Percentiles rank a stretch among this genome's conserved stretches.
These are phyloP conservation scores for Psilocybe subaeruginosa DNA, from an alignment of 768 basidiomycete species.

Conservation along the genomic window DNA sequence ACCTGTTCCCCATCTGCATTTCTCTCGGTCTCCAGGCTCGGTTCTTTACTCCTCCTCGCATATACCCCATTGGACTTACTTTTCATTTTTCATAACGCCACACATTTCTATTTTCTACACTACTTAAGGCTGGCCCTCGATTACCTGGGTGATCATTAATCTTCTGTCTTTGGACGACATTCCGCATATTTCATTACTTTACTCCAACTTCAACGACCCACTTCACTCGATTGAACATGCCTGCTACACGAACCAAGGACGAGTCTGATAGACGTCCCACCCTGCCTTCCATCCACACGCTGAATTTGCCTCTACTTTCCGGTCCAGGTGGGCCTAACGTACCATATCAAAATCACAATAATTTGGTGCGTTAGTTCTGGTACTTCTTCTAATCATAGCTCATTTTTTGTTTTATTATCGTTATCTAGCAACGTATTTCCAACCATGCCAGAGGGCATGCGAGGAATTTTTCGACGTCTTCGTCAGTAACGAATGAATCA, in stretches of 20 bases:
- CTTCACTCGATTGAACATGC: constrained; percentile 8
- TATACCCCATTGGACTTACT: constrained; percentile 23
- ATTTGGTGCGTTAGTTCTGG: constrained; percentile 16
- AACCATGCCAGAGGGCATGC: constrained; percentile 17
- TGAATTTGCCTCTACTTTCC: constrained; percentile 39
- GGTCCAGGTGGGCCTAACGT: constrained; percentile 19
- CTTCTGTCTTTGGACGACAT: constrained; percentile 20
- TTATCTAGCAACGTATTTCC: constrained; percentile 4
- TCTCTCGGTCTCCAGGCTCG: constrained; percentile 4
- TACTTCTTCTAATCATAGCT: neutral
- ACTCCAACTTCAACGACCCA: too few relatives aligned
- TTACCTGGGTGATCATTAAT: constrained; percentile 38
- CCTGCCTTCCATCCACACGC: constrained; percentile 55
- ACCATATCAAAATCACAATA: constrained; percentile 21
- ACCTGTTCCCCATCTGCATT: constrained; percentile 13
- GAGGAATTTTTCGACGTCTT: constrained; percentile 36
- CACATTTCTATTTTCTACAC: constrained; percentile 16
- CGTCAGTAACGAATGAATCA: constrained; percentile 20
- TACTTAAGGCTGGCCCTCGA: constrained; percentile 41
- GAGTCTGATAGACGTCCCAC: constrained; percentile 41
- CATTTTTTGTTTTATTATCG: neutral
- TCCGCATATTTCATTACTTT: constrained; percentile 7
- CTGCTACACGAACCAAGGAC: constrained; percentile 15
- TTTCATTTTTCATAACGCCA: constrained; percentile 22
- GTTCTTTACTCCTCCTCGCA: constrained; percentile 20